Evolutionary conservation across 352 stramenopile species (phyloP).

Genomic region (Globisporangium recalcitrans): DNA sequence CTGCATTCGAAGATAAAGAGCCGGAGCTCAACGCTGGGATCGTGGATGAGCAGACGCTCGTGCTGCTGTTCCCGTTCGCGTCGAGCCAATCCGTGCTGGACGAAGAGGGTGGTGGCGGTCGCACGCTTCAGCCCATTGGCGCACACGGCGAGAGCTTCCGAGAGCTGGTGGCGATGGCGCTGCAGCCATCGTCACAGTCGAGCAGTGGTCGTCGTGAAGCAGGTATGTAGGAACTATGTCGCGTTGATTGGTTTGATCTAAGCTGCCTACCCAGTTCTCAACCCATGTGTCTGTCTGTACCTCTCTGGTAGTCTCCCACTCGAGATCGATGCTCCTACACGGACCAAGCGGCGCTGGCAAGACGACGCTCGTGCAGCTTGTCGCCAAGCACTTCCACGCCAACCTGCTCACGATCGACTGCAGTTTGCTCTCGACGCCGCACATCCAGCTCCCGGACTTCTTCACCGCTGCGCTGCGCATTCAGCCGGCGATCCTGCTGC

Average conservation of each 20-base stretch:
- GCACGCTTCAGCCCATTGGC: constrained; percentile 29
- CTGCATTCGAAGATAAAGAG: background rate
- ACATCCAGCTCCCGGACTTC: constrained; percentile 50
- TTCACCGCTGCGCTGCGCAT: constrained; percentile 69
- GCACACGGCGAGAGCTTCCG: constrained; percentile 31
- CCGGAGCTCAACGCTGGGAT: constrained; percentile 30
- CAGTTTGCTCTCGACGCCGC: constrained; percentile 45
- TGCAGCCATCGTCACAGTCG: constrained; percentile 7
- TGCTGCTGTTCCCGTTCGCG: constrained; percentile 49
- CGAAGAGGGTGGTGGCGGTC: background rate
- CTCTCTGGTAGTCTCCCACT: constrained; percentile 16
- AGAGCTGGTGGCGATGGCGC: constrained; percentile 37
- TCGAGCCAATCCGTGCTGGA: constrained; percentile 1
- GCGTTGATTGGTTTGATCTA: background rate
- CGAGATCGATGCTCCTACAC: constrained; percentile 55
- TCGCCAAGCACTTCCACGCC: constrained; percentile 38
- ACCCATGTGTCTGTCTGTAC: too few species aligned
- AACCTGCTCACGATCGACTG: constrained; percentile 66
- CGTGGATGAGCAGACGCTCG: constrained; percentile 54
- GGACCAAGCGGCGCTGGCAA: constrained; percentile 68
- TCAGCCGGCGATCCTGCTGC: constrained; percentile 57
- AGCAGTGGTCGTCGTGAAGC: constrained; percentile 8
- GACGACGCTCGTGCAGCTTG: constrained; percentile 53
- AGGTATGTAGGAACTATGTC: background rate
- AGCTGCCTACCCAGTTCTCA: background rate